Evolutionary conservation across 208 protist species (phyloP).

Genomic region (Leishmania amazonensis): DNA sequence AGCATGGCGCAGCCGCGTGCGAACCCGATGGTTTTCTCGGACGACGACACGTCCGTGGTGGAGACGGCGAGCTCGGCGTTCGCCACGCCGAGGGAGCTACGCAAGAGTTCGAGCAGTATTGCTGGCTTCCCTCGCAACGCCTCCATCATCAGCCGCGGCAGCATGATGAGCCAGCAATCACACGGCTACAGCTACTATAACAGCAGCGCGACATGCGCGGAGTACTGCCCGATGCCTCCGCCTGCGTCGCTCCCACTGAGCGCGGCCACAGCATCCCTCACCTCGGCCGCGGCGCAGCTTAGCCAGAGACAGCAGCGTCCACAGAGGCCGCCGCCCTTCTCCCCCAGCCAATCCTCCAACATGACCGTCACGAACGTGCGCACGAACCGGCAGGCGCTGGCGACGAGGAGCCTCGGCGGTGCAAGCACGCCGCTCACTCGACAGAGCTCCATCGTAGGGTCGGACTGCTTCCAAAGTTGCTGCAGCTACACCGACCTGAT

Average conservation of each 20-base stretch:
- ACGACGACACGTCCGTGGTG: constrained; percentile 20
- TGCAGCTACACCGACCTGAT: constrained; percentile 7
- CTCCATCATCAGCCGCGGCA: constrained; percentile 25
- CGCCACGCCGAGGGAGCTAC: constrained; percentile 22
- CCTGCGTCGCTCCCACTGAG: not conserved
- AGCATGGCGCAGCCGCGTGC: not conserved
- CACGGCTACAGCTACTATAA: constrained; percentile 34
- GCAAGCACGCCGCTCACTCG: constrained; percentile 12
- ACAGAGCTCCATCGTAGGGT: constrained; percentile 14
- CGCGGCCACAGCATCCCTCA: not conserved
- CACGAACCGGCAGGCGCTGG: constrained; percentile 14
- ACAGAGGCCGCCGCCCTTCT: not conserved
- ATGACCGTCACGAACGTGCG: constrained; percentile 17
- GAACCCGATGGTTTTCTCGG: constrained; percentile 15
- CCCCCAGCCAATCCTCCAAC: not conserved
- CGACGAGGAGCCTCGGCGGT: not conserved
- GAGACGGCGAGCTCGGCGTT: constrained; percentile 29
- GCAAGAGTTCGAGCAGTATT: not conserved
- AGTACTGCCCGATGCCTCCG: not conserved
- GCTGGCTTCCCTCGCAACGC: constrained; percentile 12
- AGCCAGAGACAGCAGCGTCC: not conserved
- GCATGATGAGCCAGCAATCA: constrained; percentile 24
- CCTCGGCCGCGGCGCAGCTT: not conserved
- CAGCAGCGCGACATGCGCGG: constrained; percentile 8
- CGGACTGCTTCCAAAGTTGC: constrained; percentile 27